Percentiles rank a stretch among this genome's conserved stretches.
phyloP scores from a whole-genome alignment of 2,329 filamentous ascomycete species.

The Fusarium sp. region DNA sequence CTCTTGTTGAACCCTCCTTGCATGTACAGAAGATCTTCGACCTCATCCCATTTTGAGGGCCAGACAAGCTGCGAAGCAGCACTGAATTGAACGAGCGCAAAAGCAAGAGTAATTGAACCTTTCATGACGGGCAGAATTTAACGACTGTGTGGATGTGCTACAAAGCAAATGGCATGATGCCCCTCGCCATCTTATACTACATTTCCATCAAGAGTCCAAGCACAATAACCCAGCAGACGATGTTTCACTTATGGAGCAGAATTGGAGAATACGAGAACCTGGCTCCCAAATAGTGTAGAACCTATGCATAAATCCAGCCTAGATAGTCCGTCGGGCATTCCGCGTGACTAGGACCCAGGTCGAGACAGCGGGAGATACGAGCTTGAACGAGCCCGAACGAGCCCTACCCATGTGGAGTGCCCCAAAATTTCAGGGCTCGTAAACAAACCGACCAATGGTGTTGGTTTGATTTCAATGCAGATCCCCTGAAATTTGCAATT shows the following conservation, averaged over 20 bases:
- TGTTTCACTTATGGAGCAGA: conserved; percentile 10
- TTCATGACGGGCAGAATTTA: not conserved
- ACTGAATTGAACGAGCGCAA: not conserved
- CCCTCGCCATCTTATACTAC: not conserved
- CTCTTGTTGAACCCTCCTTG: conserved; percentile 3
- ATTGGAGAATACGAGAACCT: conserved; percentile 2
- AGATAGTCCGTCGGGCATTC: not conserved
- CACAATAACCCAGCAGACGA: not conserved
- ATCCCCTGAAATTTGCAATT: not conserved
- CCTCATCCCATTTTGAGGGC: conserved; percentile 31
- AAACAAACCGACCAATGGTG: not conserved
- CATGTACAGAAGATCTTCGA: conserved; percentile 25
- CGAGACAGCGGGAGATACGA: not conserved
- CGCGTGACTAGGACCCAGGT: not conserved
- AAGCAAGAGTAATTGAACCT: conserved; percentile 1
- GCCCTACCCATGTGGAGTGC: not conserved
- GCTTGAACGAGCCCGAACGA: not conserved
- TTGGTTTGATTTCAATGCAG: not conserved
- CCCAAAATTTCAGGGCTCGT: not conserved
- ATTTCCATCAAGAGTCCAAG: not conserved
- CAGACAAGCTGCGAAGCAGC: conserved; percentile 22
- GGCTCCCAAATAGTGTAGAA: not conserved
- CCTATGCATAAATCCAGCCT: not conserved
- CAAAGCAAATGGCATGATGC: not conserved
- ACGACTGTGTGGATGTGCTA: not conserved